Percentiles rank a stretch among this genome's conserved stretches.
Evolutionary conservation across 2,329 filamentous ascomycete genomes (phyloP).

Genomic region (Pseudogymnoascus sp.): DNA sequence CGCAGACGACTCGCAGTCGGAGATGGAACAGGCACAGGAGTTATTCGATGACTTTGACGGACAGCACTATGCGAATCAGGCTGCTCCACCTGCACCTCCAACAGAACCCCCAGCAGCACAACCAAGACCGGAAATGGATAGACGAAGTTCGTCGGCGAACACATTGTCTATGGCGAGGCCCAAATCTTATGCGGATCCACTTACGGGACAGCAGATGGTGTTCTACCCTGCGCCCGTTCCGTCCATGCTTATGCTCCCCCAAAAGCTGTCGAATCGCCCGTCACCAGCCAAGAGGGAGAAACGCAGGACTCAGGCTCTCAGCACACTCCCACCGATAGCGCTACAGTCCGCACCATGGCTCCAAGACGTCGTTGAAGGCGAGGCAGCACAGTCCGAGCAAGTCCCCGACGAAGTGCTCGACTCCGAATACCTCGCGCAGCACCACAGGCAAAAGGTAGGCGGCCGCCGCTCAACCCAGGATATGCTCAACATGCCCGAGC

Average conservation of each 20-base stretch:
- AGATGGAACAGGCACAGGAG: constrained; percentile 55
- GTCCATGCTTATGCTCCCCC: constrained; percentile 84
- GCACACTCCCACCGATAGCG: constrained; percentile 46
- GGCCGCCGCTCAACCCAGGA: constrained; percentile 27
- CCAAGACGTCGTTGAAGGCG: constrained; percentile 26
- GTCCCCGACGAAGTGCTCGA: constrained; percentile 22
- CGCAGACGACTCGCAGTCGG: constrained; percentile 27
- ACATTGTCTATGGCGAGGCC: constrained; percentile 30
- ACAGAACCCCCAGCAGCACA: constrained; percentile 15
- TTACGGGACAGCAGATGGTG: constrained; percentile 72
- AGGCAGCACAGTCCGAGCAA: constrained; percentile 17
- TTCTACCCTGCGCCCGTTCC: constrained; percentile 95
- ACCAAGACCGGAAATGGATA: constrained; percentile 12
- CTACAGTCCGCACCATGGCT: constrained; percentile 33
- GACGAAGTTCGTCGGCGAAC: constrained; percentile 16
- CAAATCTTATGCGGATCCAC: constrained; percentile 54
- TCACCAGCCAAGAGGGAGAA: constrained; percentile 57
- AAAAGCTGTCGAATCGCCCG: constrained; percentile 70
- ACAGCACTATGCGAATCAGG: constrained; percentile 49
- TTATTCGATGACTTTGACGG: constrained; percentile 79
- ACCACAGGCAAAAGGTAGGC: constrained; percentile 23
- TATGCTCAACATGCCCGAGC: constrained; percentile 61
- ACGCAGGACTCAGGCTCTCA: constrained; percentile 66
- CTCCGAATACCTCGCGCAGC: constrained; percentile 28
- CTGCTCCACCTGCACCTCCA: constrained; percentile 7